Base-by-base conservation (phyloP, 1,284 basidiomycete genomes). In the Apiotrichum sp. region DNA sequence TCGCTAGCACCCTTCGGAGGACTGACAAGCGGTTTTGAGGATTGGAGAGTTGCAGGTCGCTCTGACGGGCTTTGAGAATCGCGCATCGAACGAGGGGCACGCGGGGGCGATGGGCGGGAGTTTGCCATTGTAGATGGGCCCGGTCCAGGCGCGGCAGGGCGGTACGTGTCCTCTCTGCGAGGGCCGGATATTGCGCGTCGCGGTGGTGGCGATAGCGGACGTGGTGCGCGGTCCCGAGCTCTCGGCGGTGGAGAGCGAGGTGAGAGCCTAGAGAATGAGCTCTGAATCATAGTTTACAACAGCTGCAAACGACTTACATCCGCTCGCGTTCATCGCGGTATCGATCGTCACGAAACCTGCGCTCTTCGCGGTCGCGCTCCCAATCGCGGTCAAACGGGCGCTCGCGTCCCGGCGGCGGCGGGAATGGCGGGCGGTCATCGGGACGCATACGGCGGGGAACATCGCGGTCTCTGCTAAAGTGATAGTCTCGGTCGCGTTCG, bases 61-160 rank as follows among this genome's bases (percentile, higher is more conserved):
- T 55, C 33, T 64, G 60, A 4, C 61, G 61, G 5, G 55, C 67
- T 67, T 9, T 64, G 64, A 0, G 65, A 68, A 3, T 42, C 68
- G 35, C 70, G 56, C 50, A 63, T 59, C 0, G 67, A 70, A 16
- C 65, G 50, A 22, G 68, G 58, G 3, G 60, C 58, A 2, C 63
- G 57, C n/a, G 66, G 63, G 4, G 64, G 61, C 1, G 57, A 54
- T 13, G 45, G 34, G 32, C 55, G 57, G n/a, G 55, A n/a, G 14
- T 38, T 36, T 3, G 60, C 55, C 13, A 55, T 43, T n/a, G 61
- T 62, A 13, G 55, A 45, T 6, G 59, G 60, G 1, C 60, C 60
- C 5, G 60, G 60, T 4, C 60, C 60, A 2, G 60, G 48, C 5
- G 55, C 35, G 0, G 35, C 47, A 38, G 58, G 8, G 35, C 52